A percentile compares a stretch with the other conserved stretches of the same genome.
Conservation (phyloP, 1,284 basidiomycete species). For the Leccinum cinnamomeum region DNA sequence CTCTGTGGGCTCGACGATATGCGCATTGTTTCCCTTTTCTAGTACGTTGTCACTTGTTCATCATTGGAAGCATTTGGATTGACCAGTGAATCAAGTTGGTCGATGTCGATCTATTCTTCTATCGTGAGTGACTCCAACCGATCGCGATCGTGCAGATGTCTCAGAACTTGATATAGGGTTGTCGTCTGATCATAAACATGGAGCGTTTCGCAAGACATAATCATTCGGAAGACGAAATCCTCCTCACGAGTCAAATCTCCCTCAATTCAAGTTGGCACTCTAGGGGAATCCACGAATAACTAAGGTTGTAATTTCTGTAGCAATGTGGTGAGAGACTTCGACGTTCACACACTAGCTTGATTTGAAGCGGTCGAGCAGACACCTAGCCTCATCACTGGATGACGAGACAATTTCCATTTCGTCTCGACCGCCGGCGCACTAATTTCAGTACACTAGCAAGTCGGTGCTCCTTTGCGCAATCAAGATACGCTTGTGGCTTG, state of each 20-base stretch:
- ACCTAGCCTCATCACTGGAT: slow-evolving; percentile 63
- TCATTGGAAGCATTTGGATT: background rate
- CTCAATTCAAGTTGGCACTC: slow-evolving; percentile 5
- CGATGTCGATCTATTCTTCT: slow-evolving; percentile 11
- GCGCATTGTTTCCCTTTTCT: slow-evolving; percentile 1
- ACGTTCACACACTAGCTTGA: background rate
- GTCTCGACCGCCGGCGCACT: background rate
- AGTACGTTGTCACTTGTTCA: slow-evolving; percentile 5
- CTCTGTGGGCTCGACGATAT: slow-evolving; percentile 8
- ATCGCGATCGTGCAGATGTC: background rate
- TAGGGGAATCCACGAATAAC: background rate
- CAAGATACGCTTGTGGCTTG: slow-evolving; percentile 92
- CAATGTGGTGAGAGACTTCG: background rate
- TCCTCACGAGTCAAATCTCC: slow-evolving; percentile 16
- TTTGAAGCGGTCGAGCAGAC: slow-evolving; percentile 83
- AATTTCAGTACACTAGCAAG: background rate
- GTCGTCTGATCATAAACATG: slow-evolving; percentile 21
- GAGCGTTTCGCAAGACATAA: slow-evolving; percentile 14
- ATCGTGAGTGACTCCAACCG: slow-evolving; percentile 11
- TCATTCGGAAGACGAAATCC: slow-evolving; percentile 8
- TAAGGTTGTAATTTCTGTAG: background rate
- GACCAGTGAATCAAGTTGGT: slow-evolving; percentile 14
- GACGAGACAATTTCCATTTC: background rate
- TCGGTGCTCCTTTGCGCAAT: slow-evolving; percentile 52
- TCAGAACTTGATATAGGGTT: slow-evolving; percentile 15